A percentile compares a stretch with the other conserved stretches of the same genome.
Evolutionary conservation across 2,329 filamentous ascomycete genomes (phyloP).

Genomic region (Cladophialophora exuberans): DNA sequence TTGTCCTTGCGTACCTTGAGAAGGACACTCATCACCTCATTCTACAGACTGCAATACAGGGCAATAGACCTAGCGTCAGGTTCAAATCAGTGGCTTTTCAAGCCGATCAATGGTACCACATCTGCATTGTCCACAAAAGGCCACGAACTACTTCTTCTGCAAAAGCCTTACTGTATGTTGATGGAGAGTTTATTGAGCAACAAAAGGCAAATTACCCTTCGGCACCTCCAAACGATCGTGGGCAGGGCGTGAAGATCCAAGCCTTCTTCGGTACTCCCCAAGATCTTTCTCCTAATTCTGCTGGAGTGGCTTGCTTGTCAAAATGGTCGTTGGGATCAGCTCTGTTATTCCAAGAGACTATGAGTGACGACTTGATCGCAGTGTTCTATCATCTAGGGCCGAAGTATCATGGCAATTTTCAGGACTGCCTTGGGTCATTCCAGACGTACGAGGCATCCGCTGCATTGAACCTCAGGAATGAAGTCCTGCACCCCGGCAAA

Average conservation of each 20-base stretch:
- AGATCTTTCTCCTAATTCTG: conserved; percentile 74
- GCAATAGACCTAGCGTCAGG: conserved; percentile 82
- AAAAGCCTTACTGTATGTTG: conserved; percentile 84
- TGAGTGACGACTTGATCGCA: conserved; percentile 89
- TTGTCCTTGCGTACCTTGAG: conserved; percentile 90
- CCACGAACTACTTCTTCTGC: conserved; percentile 74
- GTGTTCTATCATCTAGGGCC: conserved; percentile 90
- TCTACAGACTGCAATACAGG: conserved; percentile 89
- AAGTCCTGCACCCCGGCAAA: conserved; percentile 84
- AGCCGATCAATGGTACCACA: conserved; percentile 85
- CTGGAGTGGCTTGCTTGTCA: conserved; percentile 72
- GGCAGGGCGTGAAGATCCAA: conserved; percentile 69
- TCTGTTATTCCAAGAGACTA: conserved; percentile 81
- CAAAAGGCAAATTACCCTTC: conserved; percentile 85
- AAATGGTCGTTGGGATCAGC: conserved; percentile 89
- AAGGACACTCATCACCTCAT: conserved; percentile 93
- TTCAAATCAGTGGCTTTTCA: conserved; percentile 84
- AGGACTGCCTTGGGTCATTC: conserved; percentile 93
- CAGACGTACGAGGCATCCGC: conserved; percentile 96
- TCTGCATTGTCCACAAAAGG: conserved; percentile 82
- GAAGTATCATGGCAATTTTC: conserved; percentile 92
- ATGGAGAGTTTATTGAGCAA: conserved; percentile 93
- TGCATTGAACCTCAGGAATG: conserved; percentile 85
- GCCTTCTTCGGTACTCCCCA: conserved; percentile 92
- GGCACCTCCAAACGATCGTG: conserved; percentile 65